Percentiles rank a stretch among this genome's conserved stretches.
Conservation (phyloP, 2,329 filamentous ascomycete genomes). For the Fusarium odoratissimum region DNA sequence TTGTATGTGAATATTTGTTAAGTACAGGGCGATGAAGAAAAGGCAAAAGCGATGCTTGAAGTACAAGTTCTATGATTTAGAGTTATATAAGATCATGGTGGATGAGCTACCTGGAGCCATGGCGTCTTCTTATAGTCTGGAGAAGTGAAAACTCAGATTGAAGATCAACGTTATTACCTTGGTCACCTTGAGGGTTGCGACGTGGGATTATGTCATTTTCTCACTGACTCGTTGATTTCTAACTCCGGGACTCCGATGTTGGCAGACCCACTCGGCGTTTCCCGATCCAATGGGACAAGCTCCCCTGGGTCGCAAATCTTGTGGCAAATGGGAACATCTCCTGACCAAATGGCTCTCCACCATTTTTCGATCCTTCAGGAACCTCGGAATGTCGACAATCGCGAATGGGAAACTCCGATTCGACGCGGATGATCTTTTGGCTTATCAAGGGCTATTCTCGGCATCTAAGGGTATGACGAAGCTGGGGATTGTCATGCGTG, state of each 20-base stretch:
- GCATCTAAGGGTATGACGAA: neutral
- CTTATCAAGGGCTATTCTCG: neutral
- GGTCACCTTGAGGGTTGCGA: neutral
- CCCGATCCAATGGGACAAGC: neutral
- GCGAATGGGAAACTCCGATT: neutral
- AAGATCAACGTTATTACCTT: conserved; percentile 2
- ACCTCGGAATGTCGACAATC: neutral
- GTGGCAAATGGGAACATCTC: conserved; percentile 12
- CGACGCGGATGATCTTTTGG: neutral
- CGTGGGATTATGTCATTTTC: conserved; percentile 3
- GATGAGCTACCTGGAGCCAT: neutral
- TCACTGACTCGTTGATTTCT: neutral
- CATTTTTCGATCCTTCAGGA: neutral
- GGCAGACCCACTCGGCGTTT: neutral
- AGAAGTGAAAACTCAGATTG: neutral
- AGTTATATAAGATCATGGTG: neutral
- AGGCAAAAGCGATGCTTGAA: neutral
- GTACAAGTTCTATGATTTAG: neutral
- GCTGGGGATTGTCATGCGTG: neutral
- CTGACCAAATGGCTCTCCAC: neutral
- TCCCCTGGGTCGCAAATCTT: fast-evolving
- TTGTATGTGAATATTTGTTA: neutral
- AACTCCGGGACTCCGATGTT: conserved; percentile 17
- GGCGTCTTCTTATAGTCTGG: neutral
- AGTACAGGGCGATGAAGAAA: neutral